Percentiles rank a stretch among this genome's conserved stretches.
phyloP scores from a whole-genome alignment of 306 rosid species.

The Pyrus bretschneideri region DNA sequence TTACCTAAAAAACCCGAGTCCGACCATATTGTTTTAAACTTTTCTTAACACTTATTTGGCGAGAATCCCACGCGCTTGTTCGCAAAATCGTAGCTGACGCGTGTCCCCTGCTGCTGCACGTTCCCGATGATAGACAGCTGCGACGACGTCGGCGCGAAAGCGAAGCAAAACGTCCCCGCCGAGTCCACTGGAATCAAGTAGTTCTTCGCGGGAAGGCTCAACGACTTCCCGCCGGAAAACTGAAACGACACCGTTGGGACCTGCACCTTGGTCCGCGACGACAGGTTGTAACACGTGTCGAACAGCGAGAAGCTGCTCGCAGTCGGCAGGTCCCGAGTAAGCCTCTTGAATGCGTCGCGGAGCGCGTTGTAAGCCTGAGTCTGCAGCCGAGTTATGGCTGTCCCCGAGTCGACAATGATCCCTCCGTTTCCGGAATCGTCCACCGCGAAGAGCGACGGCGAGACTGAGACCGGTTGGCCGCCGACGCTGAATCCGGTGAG shows the following conservation, averaged over 20 bases:
- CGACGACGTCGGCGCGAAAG: conserved; percentile 79
- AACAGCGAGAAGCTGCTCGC: conserved; percentile 43
- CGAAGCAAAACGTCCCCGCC: conserved; percentile 66
- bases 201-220: conserved; percentile 66
- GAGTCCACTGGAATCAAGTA: conserved; percentile 69
- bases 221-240: conserved; percentile 34
- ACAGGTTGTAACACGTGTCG: conserved; percentile 80
- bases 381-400: conserved; percentile 70
- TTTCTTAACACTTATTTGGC: conserved; percentile 49
- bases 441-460: conserved; percentile 38
- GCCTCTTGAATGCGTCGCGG: conserved; percentile 59
- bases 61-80: conserved; percentile 62
- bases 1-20: no score
- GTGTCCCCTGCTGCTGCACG: conserved; percentile 95
- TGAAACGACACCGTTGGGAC: conserved; percentile 83
- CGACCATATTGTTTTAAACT: neutral
- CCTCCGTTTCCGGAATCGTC: conserved; percentile 62
- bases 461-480: conserved; percentile 30
- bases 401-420: conserved; percentile 77
- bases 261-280: conserved; percentile 33
- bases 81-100: conserved; percentile 70
- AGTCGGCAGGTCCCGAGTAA: conserved; percentile 36
- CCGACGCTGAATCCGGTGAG: conserved; percentile 73
- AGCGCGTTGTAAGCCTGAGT: conserved; percentile 51
- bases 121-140: conserved; percentile 67